Base-by-base conservation (phyloP, 2,329 filamentous ascomycete genomes). In the Epichloe sp. region DNA sequence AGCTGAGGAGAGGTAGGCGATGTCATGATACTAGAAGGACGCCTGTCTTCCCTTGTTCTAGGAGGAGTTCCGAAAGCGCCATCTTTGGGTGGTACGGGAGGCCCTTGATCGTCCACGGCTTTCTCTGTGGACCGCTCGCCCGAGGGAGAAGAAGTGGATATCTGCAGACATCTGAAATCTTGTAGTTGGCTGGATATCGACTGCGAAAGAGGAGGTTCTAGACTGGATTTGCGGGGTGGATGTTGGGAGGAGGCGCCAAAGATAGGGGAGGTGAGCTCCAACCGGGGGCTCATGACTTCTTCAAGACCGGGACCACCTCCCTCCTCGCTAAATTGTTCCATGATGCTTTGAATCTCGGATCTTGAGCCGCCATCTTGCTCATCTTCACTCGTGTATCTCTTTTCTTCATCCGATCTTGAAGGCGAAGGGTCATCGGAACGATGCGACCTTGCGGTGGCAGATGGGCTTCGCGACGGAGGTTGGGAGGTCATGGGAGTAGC, bases 331-430 rank as follows among this genome's bases (percentile, higher is more conserved):
- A 97, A 97, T 68, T 97, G 93, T 55, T 88, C 88, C 88, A 98
- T 97, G 65, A 98, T 97, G 63, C 79, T 95, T 68, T 96, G 88
- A 54, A 98, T 96, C 70, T 98, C 93, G 5, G 85, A 83, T 53
- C 81, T 80, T 1, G 86, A 88, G 48, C 80, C 81, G 48, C 79
- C 78, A 46, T 89, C 82, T 21, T 79, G 77, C 50, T 80, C 77
- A 60, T 82, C 80, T 60, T 83, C 81, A 58, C 75, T 82, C 37
- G 72, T 58, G 50, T 75, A 75, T 53, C 68, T 69, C 58, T 73
- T 78, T 48, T 82, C 79, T 47, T 82, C 79, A 48, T 84, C 80
- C 19, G 77, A 78, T 52, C 74, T 69, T 2, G 76, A 74, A 4
- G 78, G 78, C 5, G 79, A 82, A 34, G 64, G 64, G 31, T 72